phyloP scores from a whole-genome alignment of 2,329 filamentous ascomycete genomes.

The Raffaelea ambrosiae region DNA sequence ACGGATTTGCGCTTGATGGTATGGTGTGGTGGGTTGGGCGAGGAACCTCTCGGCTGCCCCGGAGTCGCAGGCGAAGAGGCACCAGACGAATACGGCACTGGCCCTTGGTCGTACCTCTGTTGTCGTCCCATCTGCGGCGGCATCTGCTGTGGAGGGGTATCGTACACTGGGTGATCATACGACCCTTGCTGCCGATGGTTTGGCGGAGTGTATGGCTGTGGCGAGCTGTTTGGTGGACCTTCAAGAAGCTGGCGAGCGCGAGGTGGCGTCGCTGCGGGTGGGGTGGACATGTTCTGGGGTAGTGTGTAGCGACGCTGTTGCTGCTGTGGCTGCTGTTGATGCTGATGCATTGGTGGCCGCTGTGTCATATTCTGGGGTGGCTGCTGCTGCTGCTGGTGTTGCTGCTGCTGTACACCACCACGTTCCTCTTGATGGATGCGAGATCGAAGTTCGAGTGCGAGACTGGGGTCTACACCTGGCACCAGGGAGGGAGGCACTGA shows the following conservation, averaged over 20 bases:
- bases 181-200: conserved; percentile 17
- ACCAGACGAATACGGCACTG: conserved; percentile 29
- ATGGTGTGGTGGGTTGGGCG: conserved; percentile 33
- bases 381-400: conserved; percentile 29
- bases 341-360: neutral
- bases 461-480: conserved; percentile 48
- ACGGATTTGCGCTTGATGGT: conserved; percentile 64
- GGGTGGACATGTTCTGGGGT: conserved; percentile 11
- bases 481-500: conserved; percentile 49
- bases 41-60: conserved; percentile 31
- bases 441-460: conserved; percentile 49
- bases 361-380: too few species aligned
- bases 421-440: conserved; percentile 48
- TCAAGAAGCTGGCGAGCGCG: conserved; percentile 24
- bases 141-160: conserved; percentile 6
- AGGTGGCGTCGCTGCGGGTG: conserved; percentile 25
- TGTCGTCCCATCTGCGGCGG: neutral
- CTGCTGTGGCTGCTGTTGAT: conserved; percentile 22
- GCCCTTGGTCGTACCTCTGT: conserved; percentile 25
- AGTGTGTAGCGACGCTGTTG: conserved; percentile 28
- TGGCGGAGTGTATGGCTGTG: conserved; percentile 24
- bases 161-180: conserved; percentile 3
- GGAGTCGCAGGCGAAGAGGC: conserved; percentile 18
- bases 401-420: conserved; percentile 14
- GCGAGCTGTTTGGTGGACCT: conserved; percentile 19